Evolutionary conservation across 805 yeast species (phyloP), one percentile per base, ranked within the genome.

Genomic region (Metschnikowia santaceciliae): DNA sequence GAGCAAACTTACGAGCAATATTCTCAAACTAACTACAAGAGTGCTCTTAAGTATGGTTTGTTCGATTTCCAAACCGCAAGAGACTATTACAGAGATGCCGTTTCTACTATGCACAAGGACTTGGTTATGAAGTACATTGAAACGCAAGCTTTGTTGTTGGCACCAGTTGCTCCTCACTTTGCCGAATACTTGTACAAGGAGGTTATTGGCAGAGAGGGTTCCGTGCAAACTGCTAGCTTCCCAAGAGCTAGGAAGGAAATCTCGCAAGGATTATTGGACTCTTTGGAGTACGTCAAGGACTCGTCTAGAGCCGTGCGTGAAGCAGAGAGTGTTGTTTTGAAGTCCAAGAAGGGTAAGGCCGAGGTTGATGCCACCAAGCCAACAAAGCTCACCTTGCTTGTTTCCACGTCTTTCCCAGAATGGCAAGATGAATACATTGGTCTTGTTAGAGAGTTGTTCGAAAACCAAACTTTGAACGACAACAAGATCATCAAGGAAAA

Each of bases 131-230:
- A 85, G 61, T 94, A 90, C 68, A 88, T 94, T 61, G 96, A 90
- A 71, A 74, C 82, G 32, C 99, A 94, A 76, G 85, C 85, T 17
- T 78, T 94, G 61, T 71, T 91, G 67, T 73, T 94, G 60, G 83
- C 96, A 15, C 99, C 99, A 56, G 76, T 94, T 61, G 95, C 98
- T 41, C 98, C 99, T 45, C 99, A 94, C 71, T 90, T 92, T 69
- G 83, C 94, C 57, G 99, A 94, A 61, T 89, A 82, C 73, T 75
- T 92, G 51, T 90, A 88, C 80, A 81, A 86, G 65, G 98, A 92
- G 58, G 76, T 90, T 41, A 76, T 94, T 56, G 82, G 83, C 40
- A 79, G 86, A 59, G 67, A 72, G 42, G 77, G 76, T 3, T 77
- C 95, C 42, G 83, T 89, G 41, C 95, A 91, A 68, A 75, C 73